A percentile compares a stretch with the other conserved stretches of the same genome.
These are phyloP conservation scores for Daldinia bambusicola DNA, from an alignment of 495 filamentous ascomycete genomes.

Conservation along the genomic window DNA sequence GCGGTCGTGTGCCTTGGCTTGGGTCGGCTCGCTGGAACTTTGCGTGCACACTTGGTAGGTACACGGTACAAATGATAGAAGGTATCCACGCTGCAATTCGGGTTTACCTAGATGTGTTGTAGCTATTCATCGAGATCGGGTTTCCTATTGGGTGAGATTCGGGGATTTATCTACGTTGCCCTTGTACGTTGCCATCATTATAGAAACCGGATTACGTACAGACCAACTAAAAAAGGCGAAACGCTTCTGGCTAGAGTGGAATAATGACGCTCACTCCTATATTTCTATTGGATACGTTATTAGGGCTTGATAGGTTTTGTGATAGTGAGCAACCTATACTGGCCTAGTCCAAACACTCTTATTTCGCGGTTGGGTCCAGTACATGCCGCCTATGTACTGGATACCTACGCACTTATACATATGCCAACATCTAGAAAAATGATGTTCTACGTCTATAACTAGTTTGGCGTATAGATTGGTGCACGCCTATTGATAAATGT, in stretches of 20 bases:
- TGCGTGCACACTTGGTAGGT: slow-evolving; percentile 5
- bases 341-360: neutral
- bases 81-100: slow-evolving; percentile 26
- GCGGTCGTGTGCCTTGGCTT: slow-evolving; percentile 28
- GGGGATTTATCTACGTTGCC: slow-evolving; percentile 37
- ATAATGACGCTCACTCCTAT: slow-evolving; percentile 16
- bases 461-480: neutral
- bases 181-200: slow-evolving; percentile 20
- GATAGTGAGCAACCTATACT: neutral
- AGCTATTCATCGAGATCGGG: slow-evolving; percentile 9
- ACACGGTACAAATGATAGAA: slow-evolving; percentile 1
- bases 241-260: slow-evolving; percentile 6
- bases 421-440: too few relatives aligned
- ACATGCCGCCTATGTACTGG: neutral
- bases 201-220: slow-evolving; percentile 35
- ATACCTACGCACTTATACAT: neutral
- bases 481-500: neutral
- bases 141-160: slow-evolving; percentile 31
- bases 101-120: slow-evolving; percentile 8
- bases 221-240: slow-evolving; percentile 7
- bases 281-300: neutral
- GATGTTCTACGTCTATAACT: too few relatives aligned
- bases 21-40: slow-evolving; percentile 39
- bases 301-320: slow-evolving; percentile 7
- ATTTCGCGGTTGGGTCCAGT: neutral